Percentiles rank a stretch among this genome's conserved stretches.
phyloP scores from a whole-genome alignment of 805 yeast species.

The Monosporozyma aerobia region DNA sequence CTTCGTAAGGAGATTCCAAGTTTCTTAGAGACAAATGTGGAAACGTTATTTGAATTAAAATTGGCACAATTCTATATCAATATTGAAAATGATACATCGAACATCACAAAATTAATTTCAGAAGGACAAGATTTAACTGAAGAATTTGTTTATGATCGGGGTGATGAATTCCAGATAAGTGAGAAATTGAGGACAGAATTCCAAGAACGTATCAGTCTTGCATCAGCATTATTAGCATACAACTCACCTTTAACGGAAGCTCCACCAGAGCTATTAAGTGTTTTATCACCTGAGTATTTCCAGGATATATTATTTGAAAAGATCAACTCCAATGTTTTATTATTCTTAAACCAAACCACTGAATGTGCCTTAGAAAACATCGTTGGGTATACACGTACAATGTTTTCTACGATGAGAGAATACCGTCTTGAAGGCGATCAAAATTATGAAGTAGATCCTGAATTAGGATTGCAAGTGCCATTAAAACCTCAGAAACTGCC shows the following conservation, averaged over 20 bases:
- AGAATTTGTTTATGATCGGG: constrained; percentile 15
- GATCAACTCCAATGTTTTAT: constrained; percentile 32
- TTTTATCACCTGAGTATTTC: constrained; percentile 20
- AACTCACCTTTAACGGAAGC: constrained; percentile 39
- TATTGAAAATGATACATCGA: constrained; percentile 8
- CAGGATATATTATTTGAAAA: constrained; percentile 27
- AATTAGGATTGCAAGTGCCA: background rate
- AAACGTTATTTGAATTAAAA: constrained; percentile 22
- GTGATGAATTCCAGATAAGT: constrained; percentile 3
- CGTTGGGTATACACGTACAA: constrained; percentile 33
- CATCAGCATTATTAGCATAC: constrained; percentile 45
- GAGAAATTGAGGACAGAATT: constrained; percentile 25
- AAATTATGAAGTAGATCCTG: background rate
- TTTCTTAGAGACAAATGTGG: constrained; percentile 15
- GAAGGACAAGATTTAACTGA: constrained; percentile 21
- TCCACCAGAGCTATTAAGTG: constrained; percentile 20
- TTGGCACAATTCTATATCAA: constrained; percentile 19
- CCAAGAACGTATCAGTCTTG: constrained; percentile 34
- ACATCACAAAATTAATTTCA: constrained; percentile 12
- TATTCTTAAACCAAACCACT: constrained; percentile 36
- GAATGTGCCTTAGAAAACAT: constrained; percentile 37
- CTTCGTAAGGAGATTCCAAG: constrained; percentile 27
- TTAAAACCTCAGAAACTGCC: background rate
- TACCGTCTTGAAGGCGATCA: background rate
- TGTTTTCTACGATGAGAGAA: constrained; percentile 26